These are phyloP conservation scores for Fraxinus quadrangulata DNA, from an alignment of 257 asterid genomes.

Conservation along the genomic window DNA sequence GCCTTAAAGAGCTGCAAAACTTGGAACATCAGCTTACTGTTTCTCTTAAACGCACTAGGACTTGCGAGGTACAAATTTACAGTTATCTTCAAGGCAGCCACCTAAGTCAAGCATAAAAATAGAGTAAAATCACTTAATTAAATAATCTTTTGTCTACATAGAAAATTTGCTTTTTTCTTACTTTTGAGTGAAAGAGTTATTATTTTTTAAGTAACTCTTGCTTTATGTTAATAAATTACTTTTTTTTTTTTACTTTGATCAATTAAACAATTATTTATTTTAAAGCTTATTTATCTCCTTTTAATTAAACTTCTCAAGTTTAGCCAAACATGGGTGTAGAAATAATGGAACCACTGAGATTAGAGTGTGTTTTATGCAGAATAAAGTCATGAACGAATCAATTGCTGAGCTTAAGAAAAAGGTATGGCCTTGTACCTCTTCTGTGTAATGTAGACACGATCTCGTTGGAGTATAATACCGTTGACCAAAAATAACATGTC, in stretches of 20 bases:
- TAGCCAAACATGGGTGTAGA: neutral
- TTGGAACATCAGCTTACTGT: constrained; percentile 80
- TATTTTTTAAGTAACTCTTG: neutral
- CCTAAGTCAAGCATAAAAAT: neutral
- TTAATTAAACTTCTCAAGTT: neutral
- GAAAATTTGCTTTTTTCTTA: neutral
- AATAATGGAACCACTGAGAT: neutral
- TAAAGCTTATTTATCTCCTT: neutral
- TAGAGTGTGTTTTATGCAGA: constrained; percentile 46
- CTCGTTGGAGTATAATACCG: no score
- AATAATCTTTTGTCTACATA: neutral
- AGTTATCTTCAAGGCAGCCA: no score
- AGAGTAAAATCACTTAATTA: neutral
- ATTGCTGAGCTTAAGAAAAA: constrained; percentile 75
- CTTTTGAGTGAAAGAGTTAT: neutral
- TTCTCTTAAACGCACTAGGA: constrained; percentile 75
- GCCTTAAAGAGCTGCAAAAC: constrained; percentile 80
- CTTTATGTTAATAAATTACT: neutral
- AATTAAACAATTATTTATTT: no score
- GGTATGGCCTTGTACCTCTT: constrained; percentile 39
- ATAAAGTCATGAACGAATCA: constrained; percentile 78
- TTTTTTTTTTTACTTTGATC: neutral
- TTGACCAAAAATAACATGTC: no score
- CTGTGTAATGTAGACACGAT: no score
- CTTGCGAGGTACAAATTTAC: constrained; percentile 58